phyloP scores from a whole-genome alignment of 2,329 filamentous ascomycete genomes.

The Arthrobotrys megalospora region DNA sequence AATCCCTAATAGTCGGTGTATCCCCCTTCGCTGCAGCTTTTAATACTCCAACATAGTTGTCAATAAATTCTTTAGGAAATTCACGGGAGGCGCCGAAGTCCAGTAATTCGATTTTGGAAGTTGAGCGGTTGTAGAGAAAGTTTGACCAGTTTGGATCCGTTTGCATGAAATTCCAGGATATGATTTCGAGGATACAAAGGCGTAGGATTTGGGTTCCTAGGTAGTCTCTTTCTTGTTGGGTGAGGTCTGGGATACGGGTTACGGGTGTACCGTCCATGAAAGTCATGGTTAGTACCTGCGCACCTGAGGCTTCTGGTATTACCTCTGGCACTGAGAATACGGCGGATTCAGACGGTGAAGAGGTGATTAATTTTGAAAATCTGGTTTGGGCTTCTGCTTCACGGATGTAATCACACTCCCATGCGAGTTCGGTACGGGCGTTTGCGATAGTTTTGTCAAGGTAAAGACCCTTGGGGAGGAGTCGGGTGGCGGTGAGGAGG shows the following conservation, averaged over 20 bases:
- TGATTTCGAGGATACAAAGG: conserved; percentile 91
- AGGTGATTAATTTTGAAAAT: conserved; percentile 82
- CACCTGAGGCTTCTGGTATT: conserved; percentile 83
- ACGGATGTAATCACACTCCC: conserved; percentile 96
- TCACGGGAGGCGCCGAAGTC: conserved; percentile 95
- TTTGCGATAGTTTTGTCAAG: conserved; percentile 98
- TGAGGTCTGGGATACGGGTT: conserved; percentile 82
- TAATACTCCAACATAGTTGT: conserved; percentile 83
- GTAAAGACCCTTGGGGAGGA: conserved; percentile 92
- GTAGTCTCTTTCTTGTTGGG: conserved; percentile 90
- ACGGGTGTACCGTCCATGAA: conserved; percentile 89
- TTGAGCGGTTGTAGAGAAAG: conserved; percentile 86
- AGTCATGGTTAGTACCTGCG: conserved; percentile 92
- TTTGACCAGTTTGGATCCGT: conserved; percentile 99
- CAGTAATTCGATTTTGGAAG: conserved; percentile 84
- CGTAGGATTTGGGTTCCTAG: conserved; percentile 72
- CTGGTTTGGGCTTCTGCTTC: conserved; percentile 85
- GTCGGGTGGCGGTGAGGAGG: conserved; percentile 87
- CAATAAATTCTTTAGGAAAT: conserved; percentile 84
- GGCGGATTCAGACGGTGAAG: conserved; percentile 72
- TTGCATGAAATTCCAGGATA: conserved; percentile 98
- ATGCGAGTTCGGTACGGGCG: conserved; percentile 88
- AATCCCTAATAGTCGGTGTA: conserved; percentile 74
- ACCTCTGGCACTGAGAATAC: conserved; percentile 86
- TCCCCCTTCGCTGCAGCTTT: conserved; percentile 83